Base-by-base conservation (phyloP, 257 asterid species). In the Coffea canephora region DNA sequence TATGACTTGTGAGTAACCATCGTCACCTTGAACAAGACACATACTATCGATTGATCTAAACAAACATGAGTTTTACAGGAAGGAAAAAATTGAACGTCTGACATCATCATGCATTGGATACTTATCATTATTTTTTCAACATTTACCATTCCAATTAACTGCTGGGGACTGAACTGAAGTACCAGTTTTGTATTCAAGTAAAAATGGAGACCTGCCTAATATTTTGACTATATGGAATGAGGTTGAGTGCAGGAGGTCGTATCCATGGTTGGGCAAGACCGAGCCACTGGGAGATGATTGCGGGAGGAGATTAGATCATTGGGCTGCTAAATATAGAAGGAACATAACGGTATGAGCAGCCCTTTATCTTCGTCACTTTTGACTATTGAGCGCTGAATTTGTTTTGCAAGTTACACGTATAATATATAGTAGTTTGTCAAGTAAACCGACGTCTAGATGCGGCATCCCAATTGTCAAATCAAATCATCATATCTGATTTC, bases 401-500 rank as follows among this genome's bases (percentile, higher is more conserved):
- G 65, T 59, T 59, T 59, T 59, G 27, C 65, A 19, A 21, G 2
- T 21, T 19, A 54, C 50, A 34, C 19, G 34, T 13, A 39, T 55
- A 0, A 14, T 3, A 8, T 5, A 31, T 31, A 31, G 34, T 31
- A 31, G 34, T 3, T 27, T 50, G 14, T 31, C 13, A 66, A 52
- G 15, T 18, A 19, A 52, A 77, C 5, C 54, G 11, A 49, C 19
- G 43, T 16, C 68, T 14, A 52, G 75, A 67, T 14, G 65, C 74
- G 45, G 80, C 80, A 41, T 78, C 82, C 46, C 77, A 69, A 27
- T 10, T 55, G 23, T 70, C 16, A 1, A 19, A 36, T 12, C 68
- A 55, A 36, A 54, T 52, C 0, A 73, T 49, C 27, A 50, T 13
- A 52, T 52, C 48, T 18, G 31, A 34, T 27, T 61, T 61, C 67